Base-by-base conservation (phyloP, 148 eudicot species). In the Chenopodium formosanum region DNA sequence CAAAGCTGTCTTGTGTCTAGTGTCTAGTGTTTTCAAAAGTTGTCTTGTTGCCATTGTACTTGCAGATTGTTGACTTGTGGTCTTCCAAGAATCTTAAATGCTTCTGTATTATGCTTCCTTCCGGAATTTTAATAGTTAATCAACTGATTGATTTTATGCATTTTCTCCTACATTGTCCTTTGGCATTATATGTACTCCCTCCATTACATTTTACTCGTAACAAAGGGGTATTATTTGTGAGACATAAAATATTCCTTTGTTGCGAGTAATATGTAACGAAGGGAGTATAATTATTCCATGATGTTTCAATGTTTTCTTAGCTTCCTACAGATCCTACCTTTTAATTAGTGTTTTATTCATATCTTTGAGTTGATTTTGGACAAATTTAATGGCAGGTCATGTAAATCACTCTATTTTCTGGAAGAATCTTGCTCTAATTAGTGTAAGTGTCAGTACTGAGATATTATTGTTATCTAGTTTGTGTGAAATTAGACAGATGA, bases 371-470 rank as follows among this genome's bases (percentile, higher is more conserved):
- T 9, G 13, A 8, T 53, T 60, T 63, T 14, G 11, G 20, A 75
- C 16, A 25, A n/a, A 62, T 75, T 13, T 82, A 17, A 69, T 84
- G 16, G 56, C 89, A 93, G 98, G 98, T 82, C 98, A 95, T 86
- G 71, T 95, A 63, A 95, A 95, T 84, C 98, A 95, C 89, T 95
- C 98, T 22, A 92, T 92, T 83, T 95, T 93, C 90, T 95, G 97
- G 98, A 92, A 96, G 87, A 96, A 96, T 87, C 98, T 96, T 81
- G 90, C 99, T 81, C 97, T 98, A 70, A 83, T 83, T 40, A 74
- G 72, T 47, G 98, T 89, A 85, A 88, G 92, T 87, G 40, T 7
- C 68, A 23, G 44, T 65, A 27, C 60, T 68, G 53, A 10, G 20
- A 63, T 20, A 53, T 69, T 74, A 0, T 67, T 37, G 44, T 63